These are phyloP conservation scores for Cladosporium austrohemisphaericum DNA, from an alignment of 2,329 filamentous ascomycete genomes.

Conservation along the genomic window DNA sequence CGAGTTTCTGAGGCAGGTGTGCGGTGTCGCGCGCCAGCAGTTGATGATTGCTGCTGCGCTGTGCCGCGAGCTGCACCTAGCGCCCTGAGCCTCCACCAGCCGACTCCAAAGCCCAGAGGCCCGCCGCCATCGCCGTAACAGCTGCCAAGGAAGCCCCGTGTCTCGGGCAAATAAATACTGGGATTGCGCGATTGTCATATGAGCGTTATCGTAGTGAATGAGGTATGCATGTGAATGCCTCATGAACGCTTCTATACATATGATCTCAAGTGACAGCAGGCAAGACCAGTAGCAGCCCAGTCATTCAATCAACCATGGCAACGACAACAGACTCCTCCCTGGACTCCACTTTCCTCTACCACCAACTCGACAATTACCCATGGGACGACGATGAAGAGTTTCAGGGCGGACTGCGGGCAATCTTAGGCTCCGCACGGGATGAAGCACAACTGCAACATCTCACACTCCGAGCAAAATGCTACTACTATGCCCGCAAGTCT, in stretches of 20 bases:
- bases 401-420: constrained; percentile 63
- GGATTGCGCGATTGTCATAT: neutral
- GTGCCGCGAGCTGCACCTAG: neutral
- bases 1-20: neutral
- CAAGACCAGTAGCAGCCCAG: too few relatives aligned
- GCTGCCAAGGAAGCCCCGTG: too few relatives aligned
- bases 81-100: too few relatives aligned
- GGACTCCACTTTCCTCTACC: constrained; percentile 43
- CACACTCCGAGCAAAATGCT: constrained; percentile 64
- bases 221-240: too few relatives aligned
- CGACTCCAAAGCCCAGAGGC: too few relatives aligned
- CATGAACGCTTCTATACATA: too few relatives aligned
- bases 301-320: neutral
- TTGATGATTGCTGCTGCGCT: neutral
- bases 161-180: constrained; percentile 2
- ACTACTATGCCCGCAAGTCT: constrained; percentile 55
- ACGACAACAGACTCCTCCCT: constrained; percentile 4
- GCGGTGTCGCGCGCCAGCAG: neutral
- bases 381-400: constrained; percentile 68
- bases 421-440: constrained; percentile 56
- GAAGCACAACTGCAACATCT: constrained; percentile 55
- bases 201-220: too few relatives aligned
- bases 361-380: constrained; percentile 61
- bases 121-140: too few relatives aligned
- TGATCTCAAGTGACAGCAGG: too few relatives aligned